Evolutionary conservation across 1,284 basidiomycete species (phyloP), one percentile per base, ranked within the genome.

Genomic region (Ceratobasidium sp.): DNA sequence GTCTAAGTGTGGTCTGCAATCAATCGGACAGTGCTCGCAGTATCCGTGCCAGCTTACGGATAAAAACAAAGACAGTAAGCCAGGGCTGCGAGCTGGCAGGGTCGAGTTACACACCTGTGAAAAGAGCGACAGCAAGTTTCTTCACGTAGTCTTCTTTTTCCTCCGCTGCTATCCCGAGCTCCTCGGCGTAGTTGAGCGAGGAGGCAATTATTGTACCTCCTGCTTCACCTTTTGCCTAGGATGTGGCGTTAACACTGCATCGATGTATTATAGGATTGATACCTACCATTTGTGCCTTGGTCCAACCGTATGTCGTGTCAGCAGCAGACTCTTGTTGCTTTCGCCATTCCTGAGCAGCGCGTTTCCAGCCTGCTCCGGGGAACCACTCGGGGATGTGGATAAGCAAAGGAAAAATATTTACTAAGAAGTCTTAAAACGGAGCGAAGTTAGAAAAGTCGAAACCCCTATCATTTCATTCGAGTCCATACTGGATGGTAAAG

Each of bases 371-470:
- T 16, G 74, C 51, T 14, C 74, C 65, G 2, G 74, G 74, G 46
- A 75, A 69, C 74, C 74, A 75, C 4, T 53, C 37, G 1, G 74
- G 74, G 6, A 75, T 58, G 24, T 71, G 39, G 14, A 58, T 14
- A 1, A 71, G 41, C 22, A 19, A 16, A 2, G 68, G 68, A 3
- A 71, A 31, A 8, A 71, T 1, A 19, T 71, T 71, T 22, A 71
- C 68, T 29, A 59, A 19, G 31, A 71, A 71, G 24, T 71, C 68
- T 69, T 0, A 13, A 39, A 24, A 11, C 37, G 14, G 3, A 11
- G 29, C n/a, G 19, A 34, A 54, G 48, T 39, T 27, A 19, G 24
- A 66, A 51, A 8, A 34, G 5, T 27, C 24, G n/a, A 51, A n/a
- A 6, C 49, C 13, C 39, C 7, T n/a, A n/a, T 22, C 39, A 39